Conservation (phyloP, 163 green algal genomes). For the Chlorella variabilis region DNA sequence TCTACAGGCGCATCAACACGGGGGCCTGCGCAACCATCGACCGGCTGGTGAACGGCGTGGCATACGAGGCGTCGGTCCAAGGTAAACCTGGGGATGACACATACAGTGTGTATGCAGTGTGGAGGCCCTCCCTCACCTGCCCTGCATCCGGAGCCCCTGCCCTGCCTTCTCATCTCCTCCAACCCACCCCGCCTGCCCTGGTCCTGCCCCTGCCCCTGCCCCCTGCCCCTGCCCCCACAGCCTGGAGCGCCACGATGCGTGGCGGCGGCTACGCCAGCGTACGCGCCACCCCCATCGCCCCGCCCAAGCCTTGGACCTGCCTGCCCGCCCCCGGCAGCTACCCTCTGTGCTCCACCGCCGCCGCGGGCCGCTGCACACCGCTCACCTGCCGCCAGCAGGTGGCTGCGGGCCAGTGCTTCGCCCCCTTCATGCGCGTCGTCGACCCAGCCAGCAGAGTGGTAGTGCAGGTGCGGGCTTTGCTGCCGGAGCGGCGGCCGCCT, state of each 20-base stretch:
- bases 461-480: neutral
- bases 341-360: slow-evolving; percentile 19
- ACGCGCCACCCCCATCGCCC: neutral
- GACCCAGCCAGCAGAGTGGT: neutral
- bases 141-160: no score
- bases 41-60: neutral
- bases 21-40: slow-evolving; percentile 6
- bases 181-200: no score
- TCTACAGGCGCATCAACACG: neutral
- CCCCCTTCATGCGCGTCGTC: slow-evolving; percentile 33
- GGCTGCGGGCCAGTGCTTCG: slow-evolving; percentile 9
- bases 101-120: no score
- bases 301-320: slow-evolving; percentile 27
- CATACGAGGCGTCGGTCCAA: slow-evolving; percentile 14
- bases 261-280: neutral
- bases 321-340: slow-evolving; percentile 20
- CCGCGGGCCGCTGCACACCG: slow-evolving; percentile 21
- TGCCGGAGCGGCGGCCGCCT: neutral
- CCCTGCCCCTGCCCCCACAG: neutral
- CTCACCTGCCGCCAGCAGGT: slow-evolving; percentile 34
- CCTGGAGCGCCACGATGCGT: neutral
- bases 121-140: no score
- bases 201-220: no score
- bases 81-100: neutral
- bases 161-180: neutral